A percentile compares a stretch with the other conserved stretches of the same genome.
Evolutionary conservation across 2,329 filamentous ascomycete species (phyloP).

Genomic region (Penicillium paneum): DNA sequence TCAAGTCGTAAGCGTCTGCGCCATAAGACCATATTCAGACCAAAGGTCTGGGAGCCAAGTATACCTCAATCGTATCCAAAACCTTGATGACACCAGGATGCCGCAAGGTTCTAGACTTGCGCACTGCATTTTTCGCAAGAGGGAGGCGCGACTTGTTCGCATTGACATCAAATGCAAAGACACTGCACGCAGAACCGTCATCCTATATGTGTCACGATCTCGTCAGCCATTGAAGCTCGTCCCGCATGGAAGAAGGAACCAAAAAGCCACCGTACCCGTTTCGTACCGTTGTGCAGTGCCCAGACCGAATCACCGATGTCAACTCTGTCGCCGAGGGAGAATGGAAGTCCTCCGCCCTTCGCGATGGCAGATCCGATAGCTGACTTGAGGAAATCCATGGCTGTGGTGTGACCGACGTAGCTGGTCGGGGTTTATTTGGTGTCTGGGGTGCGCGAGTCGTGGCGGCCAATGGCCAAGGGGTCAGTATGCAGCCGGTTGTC

Average conservation of each 20-base stretch:
- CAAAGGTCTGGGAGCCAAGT: constrained; percentile 7
- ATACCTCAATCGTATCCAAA: constrained; percentile 87
- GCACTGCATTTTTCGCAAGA: constrained; percentile 87
- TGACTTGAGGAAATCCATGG: constrained; percentile 97
- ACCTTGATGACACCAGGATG: constrained; percentile 95
- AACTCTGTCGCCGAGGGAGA: constrained; percentile 86
- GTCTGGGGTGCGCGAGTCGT: not conserved
- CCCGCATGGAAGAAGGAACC: not conserved
- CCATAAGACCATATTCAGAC: not conserved
- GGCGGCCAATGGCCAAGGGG: constrained; percentile 7
- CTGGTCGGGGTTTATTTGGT: constrained; percentile 9
- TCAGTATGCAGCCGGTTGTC: too few relatives aligned
- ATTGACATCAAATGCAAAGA: constrained; percentile 90
- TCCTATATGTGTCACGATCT: constrained; percentile 58
- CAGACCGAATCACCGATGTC: constrained; percentile 93
- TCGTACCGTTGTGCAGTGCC: constrained; percentile 93
- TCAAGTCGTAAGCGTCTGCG: constrained; percentile 14
- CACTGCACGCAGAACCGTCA: constrained; percentile 89
- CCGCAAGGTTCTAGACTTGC: constrained; percentile 86
- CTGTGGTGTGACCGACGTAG: constrained; percentile 8
- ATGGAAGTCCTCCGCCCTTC: constrained; percentile 88
- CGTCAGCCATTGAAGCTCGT: constrained; percentile 8
- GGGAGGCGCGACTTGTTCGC: constrained; percentile 77
- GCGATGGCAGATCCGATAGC: constrained; percentile 95
- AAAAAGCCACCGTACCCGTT: constrained; percentile 59